A percentile compares a stretch with the other conserved stretches of the same genome.
Evolutionary conservation across 148 eudicot species (phyloP).

Genomic region (Camellia japonica): DNA sequence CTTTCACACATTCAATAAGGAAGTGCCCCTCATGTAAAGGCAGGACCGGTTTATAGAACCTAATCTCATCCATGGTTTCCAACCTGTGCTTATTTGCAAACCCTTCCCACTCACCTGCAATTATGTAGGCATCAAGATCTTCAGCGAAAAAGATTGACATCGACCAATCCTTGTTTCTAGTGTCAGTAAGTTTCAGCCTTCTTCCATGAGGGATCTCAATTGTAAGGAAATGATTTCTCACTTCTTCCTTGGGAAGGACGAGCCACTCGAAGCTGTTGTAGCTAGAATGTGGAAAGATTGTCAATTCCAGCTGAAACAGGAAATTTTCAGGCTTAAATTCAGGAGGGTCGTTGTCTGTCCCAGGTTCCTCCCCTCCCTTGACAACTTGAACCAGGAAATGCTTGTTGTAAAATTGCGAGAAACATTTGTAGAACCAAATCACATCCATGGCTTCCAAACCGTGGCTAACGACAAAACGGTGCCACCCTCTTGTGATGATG

Average conservation of each 20-base stretch:
- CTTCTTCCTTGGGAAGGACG: neutral
- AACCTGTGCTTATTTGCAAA: slow-evolving; percentile 1
- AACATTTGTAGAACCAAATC: neutral
- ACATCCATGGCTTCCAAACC: neutral
- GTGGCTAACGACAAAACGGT: neutral
- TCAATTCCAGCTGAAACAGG: neutral
- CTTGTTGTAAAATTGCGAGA: neutral
- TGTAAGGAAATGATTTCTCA: neutral
- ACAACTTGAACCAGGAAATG: neutral
- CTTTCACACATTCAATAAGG: neutral
- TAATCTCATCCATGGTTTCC: neutral
- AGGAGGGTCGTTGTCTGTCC: neutral
- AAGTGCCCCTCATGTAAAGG: neutral
- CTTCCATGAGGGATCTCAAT: neutral
- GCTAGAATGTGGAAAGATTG: too few species aligned
- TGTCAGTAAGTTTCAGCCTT: neutral
- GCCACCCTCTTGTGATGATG: neutral
- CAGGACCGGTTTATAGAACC: neutral
- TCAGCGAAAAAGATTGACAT: neutral
- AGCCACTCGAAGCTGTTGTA: neutral
- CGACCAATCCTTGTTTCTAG: neutral
- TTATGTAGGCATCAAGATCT: neutral
- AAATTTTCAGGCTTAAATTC: neutral
- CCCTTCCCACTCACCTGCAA: neutral
- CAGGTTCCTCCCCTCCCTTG: neutral